Percentiles rank a stretch among this genome's conserved stretches.
phyloP scores from a whole-genome alignment of 2,329 filamentous ascomycete species.

The Penicillium sp. region DNA sequence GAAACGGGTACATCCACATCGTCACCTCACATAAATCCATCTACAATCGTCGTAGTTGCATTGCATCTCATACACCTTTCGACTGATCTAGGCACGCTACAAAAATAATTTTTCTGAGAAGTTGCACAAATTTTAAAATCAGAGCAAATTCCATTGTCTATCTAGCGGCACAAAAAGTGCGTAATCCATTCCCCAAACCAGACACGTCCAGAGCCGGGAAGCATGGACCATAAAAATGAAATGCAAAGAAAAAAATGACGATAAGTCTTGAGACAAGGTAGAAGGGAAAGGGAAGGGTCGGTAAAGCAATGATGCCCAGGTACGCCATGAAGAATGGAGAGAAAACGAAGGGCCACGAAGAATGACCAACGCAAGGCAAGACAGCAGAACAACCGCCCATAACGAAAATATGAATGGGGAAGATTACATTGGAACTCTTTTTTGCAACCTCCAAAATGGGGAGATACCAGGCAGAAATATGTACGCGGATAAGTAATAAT shows the following conservation, averaged over 20 bases:
- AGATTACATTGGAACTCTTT: conserved; percentile 6
- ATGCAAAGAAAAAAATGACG: background rate
- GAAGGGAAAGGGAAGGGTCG: background rate
- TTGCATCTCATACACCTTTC: too few relatives aligned
- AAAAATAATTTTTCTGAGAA: background rate
- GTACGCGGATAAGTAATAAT: conserved; percentile 5
- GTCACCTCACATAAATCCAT: too few relatives aligned
- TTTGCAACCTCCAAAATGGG: background rate
- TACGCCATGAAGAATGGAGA: background rate
- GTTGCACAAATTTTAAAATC: background rate
- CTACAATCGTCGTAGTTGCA: background rate
- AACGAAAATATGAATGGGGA: background rate
- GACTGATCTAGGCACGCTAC: background rate
- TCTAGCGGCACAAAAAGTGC: background rate
- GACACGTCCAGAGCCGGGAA: background rate
- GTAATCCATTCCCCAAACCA: background rate
- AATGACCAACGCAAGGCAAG: background rate
- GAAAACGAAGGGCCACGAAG: background rate
- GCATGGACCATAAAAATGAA: background rate
- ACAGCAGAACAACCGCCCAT: background rate
- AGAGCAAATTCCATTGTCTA: background rate
- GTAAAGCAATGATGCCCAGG: background rate
- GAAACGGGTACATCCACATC: too few relatives aligned
- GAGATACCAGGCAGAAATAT: conserved; percentile 4
- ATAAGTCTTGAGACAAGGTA: background rate